Base-by-base conservation (phyloP, 106 monocot species). In the Platanthera guangdongensis region DNA sequence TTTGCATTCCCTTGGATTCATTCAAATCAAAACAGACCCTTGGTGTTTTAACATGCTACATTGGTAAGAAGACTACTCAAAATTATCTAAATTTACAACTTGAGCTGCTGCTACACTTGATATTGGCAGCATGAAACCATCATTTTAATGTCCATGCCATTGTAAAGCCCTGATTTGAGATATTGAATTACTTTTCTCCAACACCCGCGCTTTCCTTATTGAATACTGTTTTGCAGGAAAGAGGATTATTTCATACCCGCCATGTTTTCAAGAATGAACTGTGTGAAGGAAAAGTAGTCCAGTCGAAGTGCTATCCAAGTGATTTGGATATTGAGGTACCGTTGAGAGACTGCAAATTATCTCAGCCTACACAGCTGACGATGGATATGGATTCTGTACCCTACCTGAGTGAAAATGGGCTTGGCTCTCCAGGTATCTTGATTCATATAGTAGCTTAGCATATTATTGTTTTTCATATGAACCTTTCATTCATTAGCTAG, bases 161-260 rank as follows among this genome's bases (percentile, higher is more conserved):
- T 48, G 47, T 48, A 48, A 70, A 47, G 70, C 47, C 4, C 47
- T 47, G 47, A 7, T 70, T 48, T 65, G 25, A 10, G 30, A 65
- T 5, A 63, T 63, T 63, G 22, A 21, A 63, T 18, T 63, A 16
- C 62, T 63, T 15, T 21, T 63, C 21, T 8, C 22, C 9, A 63
- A 7, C 8, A 0, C 62, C 62, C 62, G 45, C 8, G 19, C 48
- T 52, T 50, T 60, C 8, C 51, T 46, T 50, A 57, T 13, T 5
- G 51, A 19, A 14, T 73, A 6, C 51, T 15, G 11, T 77, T 4
- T 81, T 10, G 57, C 83, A 95, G 95, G 84, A 83, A 73, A 79
- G 30, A 74, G 92, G 92, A 68, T 32, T 92, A 54, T 14, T 47
- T 16, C 85, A 84, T 48, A 75, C 85, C 48, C 76, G 77, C 52